Evolutionary conservation across 83 land plant species (phyloP).

Genomic region (Thuja plicata): DNA sequence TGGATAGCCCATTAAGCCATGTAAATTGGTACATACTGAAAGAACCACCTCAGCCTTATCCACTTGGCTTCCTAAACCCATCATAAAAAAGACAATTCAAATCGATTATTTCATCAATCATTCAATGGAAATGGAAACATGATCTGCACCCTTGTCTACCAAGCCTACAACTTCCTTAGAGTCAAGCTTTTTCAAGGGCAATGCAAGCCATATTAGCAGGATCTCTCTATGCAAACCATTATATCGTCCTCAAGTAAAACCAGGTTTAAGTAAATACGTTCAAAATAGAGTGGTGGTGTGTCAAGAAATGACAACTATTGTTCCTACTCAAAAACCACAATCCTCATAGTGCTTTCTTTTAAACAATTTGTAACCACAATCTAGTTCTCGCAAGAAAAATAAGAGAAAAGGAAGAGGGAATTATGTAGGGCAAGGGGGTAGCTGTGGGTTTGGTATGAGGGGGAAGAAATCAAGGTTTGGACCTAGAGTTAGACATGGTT

Average conservation of each 20-base stretch:
- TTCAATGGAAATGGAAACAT: not conserved
- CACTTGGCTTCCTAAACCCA: not conserved
- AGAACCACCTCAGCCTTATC: not conserved
- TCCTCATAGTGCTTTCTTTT: conserved; percentile 58
- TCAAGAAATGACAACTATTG: not conserved
- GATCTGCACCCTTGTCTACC: not conserved
- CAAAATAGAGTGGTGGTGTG: not conserved
- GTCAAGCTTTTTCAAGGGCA: not conserved
- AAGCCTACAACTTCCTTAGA: not conserved
- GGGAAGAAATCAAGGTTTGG: conserved; percentile 99
- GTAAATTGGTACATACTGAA: not conserved
- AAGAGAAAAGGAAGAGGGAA: conserved; percentile 86
- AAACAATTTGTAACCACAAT: conserved; percentile 89
- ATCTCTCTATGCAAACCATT: not conserved
- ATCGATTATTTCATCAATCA: not conserved
- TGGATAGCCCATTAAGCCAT: too few relatives aligned
- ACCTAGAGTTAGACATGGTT: conserved; percentile 85
- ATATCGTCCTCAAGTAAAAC: not conserved
- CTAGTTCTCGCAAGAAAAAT: conserved; percentile 80
- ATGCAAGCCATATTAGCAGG: not conserved
- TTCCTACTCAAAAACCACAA: not conserved
- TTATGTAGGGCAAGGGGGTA: conserved; percentile 77
- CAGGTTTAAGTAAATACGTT: not conserved
- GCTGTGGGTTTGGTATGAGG: conserved; percentile 91
- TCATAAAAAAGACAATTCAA: not conserved